Evolutionary conservation across 1,284 basidiomycete species (phyloP).

Genomic region (Ustilago cynodontis): DNA sequence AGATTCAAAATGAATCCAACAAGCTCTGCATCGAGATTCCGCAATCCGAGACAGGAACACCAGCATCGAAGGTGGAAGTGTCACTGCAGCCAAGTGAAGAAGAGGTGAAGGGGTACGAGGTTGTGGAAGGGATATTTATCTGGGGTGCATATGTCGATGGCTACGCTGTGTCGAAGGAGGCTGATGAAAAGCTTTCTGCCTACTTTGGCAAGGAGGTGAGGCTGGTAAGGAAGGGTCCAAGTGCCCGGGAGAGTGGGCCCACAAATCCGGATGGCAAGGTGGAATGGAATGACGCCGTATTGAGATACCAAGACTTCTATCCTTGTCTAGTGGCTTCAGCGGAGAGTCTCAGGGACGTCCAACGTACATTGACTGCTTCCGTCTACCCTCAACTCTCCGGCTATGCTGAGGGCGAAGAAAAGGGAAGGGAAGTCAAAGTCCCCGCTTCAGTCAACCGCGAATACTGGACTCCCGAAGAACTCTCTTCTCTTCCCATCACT

Average conservation of each 20-base stretch:
- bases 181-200: conserved; percentile 53
- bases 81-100: conserved; percentile 44
- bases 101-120: conserved; percentile 42
- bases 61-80: conserved; percentile 38
- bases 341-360: conserved; percentile 56
- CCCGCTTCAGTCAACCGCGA: conserved; percentile 50
- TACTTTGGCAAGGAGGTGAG: conserved; percentile 63
- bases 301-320: conserved; percentile 60
- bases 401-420: background rate
- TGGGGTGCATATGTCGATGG: conserved; percentile 60
- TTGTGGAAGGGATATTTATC: conserved; percentile 58
- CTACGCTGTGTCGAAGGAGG: conserved; percentile 57
- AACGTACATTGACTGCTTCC: conserved; percentile 51
- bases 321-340: conserved; percentile 55
- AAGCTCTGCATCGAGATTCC: conserved; percentile 58
- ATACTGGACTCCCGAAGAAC: conserved; percentile 60
- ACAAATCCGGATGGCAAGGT: conserved; percentile 43
- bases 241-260: conserved; percentile 32
- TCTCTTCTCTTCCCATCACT: conserved; percentile 49
- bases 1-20: conserved; percentile 37
- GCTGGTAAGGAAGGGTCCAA: conserved; percentile 60
- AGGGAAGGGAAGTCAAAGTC: conserved; percentile 26
- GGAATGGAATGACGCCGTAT: conserved; percentile 38
- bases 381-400: conserved; percentile 41
- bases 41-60: conserved; percentile 39